phyloP scores from a whole-genome alignment of 2,329 filamentous ascomycete species.

The Calonectria hawksworthii region DNA sequence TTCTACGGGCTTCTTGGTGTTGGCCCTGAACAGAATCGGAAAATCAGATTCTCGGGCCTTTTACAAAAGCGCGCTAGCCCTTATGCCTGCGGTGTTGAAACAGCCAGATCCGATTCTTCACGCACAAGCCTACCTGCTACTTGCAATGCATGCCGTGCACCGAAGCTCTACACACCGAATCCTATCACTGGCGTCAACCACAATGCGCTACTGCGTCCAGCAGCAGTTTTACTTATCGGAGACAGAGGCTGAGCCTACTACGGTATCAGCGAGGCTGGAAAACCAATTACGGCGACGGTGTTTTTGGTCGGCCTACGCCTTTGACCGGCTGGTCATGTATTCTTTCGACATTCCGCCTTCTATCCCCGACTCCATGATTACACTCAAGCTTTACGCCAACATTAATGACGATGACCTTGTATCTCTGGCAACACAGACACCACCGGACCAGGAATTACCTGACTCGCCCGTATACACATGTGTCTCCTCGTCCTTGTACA shows the following conservation, averaged over 20 bases:
- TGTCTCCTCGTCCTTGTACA: slow-evolving; percentile 46
- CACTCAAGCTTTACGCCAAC: slow-evolving; percentile 42
- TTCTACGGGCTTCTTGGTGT: slow-evolving; percentile 38
- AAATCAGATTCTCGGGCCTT: slow-evolving; percentile 34
- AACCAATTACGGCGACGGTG: slow-evolving; percentile 45
- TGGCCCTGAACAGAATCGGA: slow-evolving; percentile 29
- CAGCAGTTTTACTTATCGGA: slow-evolving; percentile 44
- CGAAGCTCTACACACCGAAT: slow-evolving; percentile 46
- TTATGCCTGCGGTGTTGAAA: slow-evolving; percentile 24
- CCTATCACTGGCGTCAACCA: slow-evolving; percentile 41
- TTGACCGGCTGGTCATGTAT: slow-evolving; percentile 46
- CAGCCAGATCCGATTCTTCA: slow-evolving; percentile 37
- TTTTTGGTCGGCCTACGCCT: slow-evolving; percentile 49
- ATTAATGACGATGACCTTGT: slow-evolving; percentile 45
- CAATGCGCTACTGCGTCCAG: slow-evolving; percentile 47
- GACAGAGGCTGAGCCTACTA: slow-evolving; percentile 31
- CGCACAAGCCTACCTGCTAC: slow-evolving; percentile 38
- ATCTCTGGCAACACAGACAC: slow-evolving; percentile 18
- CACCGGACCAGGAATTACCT: slow-evolving; percentile 24
- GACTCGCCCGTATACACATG: slow-evolving; percentile 33
- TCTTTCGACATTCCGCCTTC: slow-evolving; percentile 45
- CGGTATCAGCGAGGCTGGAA: slow-evolving; percentile 12
- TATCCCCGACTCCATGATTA: slow-evolving; percentile 46
- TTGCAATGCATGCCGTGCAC: slow-evolving; percentile 46
- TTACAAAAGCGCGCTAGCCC: slow-evolving; percentile 37